Base-by-base conservation (phyloP, 202 grass and related monocot genomes). In the Carex arenaria region DNA sequence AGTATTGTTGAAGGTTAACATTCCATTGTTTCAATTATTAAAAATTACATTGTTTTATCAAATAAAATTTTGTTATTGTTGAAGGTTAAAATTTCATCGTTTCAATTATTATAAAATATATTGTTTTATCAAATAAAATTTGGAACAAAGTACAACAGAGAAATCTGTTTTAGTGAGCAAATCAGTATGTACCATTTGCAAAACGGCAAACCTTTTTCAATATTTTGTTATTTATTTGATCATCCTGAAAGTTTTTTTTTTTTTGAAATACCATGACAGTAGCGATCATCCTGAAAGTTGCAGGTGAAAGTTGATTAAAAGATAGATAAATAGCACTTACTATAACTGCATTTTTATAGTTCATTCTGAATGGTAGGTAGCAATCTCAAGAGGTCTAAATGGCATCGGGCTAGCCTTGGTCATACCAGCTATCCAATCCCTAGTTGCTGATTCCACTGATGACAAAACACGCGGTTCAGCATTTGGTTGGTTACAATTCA, bases 401-500 rank as follows among this genome's bases (percentile, higher is more conserved):
- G 92, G 95, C 61, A 71, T 94, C 2, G 90, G 95, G 1, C 84
- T 98, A 22, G 95, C 92, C 14, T 10, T 47, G 43, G 43, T 47
- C 43, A 84, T 78, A 38, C 95, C 92, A 5, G 80, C 92, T 4
- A 91, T 98, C 64, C 92, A 98, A 83, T 94, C 95, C 19, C 77
- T 98, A 19, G 87, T 98, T 0, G 95, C 95, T 1, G 90, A 94
- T 85, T 95, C 90, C 38, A 98, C 90, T 0, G 87, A 98, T 9
- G 87, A 98, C 1, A 47, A 62, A 93, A 86, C 0, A 47, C 92
- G 90, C 3, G 90, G 95, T 1, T 66, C 87, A 2, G 94, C 94
- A n/a, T 97, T 97, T 57, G 89, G 95, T 79, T 91, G 92, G 90
- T 61, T 97, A 32, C 89, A 90, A 32, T 83, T 97, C 1, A 87